Percentiles rank a stretch among this genome's conserved stretches.
Conservation (phyloP, 352 stramenopile genomes). For the Salisapilia sapeloensis region DNA sequence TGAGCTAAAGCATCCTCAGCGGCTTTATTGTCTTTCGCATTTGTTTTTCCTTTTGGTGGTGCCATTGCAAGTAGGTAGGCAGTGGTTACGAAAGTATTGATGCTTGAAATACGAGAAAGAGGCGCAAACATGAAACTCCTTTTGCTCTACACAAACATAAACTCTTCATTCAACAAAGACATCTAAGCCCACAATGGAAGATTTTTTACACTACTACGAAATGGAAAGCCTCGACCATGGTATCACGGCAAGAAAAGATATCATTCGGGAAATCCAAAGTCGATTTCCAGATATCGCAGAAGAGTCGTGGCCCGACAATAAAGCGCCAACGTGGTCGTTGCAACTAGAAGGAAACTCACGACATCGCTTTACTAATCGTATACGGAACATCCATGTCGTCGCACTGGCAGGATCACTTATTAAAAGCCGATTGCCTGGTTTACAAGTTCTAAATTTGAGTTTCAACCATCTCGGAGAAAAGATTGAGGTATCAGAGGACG, state of each 20-base stretch:
- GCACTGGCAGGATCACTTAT: slow-evolving; percentile 26
- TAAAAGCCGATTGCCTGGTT: slow-evolving; percentile 21
- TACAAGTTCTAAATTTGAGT: slow-evolving; percentile 22
- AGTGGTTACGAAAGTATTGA: no score
- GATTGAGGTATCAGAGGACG: slow-evolving; percentile 2
- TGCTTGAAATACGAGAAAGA: no score
- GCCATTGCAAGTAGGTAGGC: no score
- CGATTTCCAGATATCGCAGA: slow-evolving; percentile 20
- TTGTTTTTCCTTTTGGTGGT: no score
- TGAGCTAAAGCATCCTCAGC: no score
- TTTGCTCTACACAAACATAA: no score
- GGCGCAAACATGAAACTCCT: no score
- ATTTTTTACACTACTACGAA: slow-evolving; percentile 56
- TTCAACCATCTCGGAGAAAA: slow-evolving; percentile 34
- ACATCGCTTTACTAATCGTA: slow-evolving; percentile 32
- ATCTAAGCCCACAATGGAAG: slow-evolving; percentile 43
- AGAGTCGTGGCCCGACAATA: neutral
- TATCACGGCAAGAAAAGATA: slow-evolving; percentile 37
- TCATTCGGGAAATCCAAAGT: slow-evolving; percentile 20
- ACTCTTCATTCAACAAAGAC: no score
- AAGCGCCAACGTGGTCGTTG: no score
- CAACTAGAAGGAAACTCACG: no score
- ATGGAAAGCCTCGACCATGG: slow-evolving; percentile 58
- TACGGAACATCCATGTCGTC: slow-evolving; percentile 52
- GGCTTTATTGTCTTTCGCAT: no score